Percentiles rank a stretch among this genome's conserved stretches.
phyloP scores from a whole-genome alignment of 2,329 filamentous ascomycete genomes.

The Spiromastix sp. region DNA sequence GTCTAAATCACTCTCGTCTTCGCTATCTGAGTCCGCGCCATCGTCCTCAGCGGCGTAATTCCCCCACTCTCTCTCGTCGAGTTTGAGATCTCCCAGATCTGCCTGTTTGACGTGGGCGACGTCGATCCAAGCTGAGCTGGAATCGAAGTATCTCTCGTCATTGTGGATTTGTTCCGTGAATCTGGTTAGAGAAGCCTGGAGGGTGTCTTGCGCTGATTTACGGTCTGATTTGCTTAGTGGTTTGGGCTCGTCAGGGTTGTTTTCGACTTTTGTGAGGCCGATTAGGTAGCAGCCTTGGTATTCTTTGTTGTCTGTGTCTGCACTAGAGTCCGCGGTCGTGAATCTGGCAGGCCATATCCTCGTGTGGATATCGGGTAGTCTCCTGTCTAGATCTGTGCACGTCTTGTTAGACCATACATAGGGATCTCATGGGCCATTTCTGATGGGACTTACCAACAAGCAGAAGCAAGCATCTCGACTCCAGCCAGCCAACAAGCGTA shows the following conservation, averaged over 20 bases:
- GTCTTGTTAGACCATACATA: slow-evolving; percentile 1
- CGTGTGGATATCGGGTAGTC: slow-evolving; percentile 41
- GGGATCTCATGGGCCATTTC: no score
- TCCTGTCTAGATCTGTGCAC: slow-evolving; percentile 43
- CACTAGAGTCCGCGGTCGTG: slow-evolving; percentile 25
- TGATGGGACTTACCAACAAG: slow-evolving; percentile 43
- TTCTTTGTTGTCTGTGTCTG: slow-evolving; percentile 25
- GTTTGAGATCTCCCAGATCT: slow-evolving; percentile 10
- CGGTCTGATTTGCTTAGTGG: slow-evolving; percentile 26
- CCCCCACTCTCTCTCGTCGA: slow-evolving; percentile 12
- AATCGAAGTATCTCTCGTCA: slow-evolving; percentile 26
- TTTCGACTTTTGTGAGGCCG: slow-evolving; percentile 34
- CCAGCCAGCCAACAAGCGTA: slow-evolving; percentile 52
- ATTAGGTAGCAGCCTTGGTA: slow-evolving; percentile 54
- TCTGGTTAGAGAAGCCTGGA: slow-evolving; percentile 28
- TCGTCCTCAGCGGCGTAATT: slow-evolving; percentile 1
- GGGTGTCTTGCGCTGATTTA: slow-evolving; percentile 31
- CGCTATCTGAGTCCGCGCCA: slow-evolving; percentile 3
- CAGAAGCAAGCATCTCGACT: slow-evolving; percentile 48
- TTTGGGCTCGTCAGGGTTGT: background rate
- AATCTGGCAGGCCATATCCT: slow-evolving; percentile 57
- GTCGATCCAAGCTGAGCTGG: slow-evolving; percentile 24
- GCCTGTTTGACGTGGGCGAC: slow-evolving; percentile 19
- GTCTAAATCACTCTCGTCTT: slow-evolving; percentile 6
- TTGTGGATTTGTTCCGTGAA: slow-evolving; percentile 27